Evolutionary conservation across 2,329 filamentous ascomycete species (phyloP), one percentile per base, ranked within the genome.

Genomic region (Tolypocladium sp.): DNA sequence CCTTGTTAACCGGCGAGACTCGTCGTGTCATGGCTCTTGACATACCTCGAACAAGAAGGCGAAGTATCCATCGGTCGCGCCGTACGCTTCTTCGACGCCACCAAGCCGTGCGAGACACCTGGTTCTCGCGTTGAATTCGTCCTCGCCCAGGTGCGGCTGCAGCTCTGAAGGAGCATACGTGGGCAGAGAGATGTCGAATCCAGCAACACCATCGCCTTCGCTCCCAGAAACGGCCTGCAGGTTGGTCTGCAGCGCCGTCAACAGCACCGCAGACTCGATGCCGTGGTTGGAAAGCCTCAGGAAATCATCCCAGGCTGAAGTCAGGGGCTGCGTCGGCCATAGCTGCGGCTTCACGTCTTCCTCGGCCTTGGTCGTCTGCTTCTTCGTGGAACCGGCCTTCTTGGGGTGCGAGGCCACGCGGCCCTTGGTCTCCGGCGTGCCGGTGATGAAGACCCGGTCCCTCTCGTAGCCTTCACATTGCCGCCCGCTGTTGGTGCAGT

Each of bases 381-480:
- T 75, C 60, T 69, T 76, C 3, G 73, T 70, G 9, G 74, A 66
- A 30, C 64, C 62, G 13, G 59, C 62, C 57, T 78, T 73, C 60
- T 77, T 79, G 3, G 82, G 82, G 60, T 84, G 82, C 2, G 81
- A 83, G 51, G 81, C 81, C 57, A 82, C 83, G 38, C 82, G 77
- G 13, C 82, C 82, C 60, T 76, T 79, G 60, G 77, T 78, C 60
- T 82, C 74, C 42, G 73, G 74, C 2, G 82, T 85, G n/a, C 81
- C 82, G 44, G 83, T 80, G 68, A 88, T 85, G 70, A 88, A 88
- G 59, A 87, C 79, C 20, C 80, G 80, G 66, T 86, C 80, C 44
- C 82, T 76, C 66, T 85, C 79, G 69, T 88, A 89, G 44, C 85
- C 85, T 54, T 79, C 79, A 65, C 85, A 88, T 59, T 78, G 70